These are phyloP conservation scores for Rasamsonia emersonii DNA, from an alignment of 2,329 filamentous ascomycete genomes.

Conservation along the genomic window DNA sequence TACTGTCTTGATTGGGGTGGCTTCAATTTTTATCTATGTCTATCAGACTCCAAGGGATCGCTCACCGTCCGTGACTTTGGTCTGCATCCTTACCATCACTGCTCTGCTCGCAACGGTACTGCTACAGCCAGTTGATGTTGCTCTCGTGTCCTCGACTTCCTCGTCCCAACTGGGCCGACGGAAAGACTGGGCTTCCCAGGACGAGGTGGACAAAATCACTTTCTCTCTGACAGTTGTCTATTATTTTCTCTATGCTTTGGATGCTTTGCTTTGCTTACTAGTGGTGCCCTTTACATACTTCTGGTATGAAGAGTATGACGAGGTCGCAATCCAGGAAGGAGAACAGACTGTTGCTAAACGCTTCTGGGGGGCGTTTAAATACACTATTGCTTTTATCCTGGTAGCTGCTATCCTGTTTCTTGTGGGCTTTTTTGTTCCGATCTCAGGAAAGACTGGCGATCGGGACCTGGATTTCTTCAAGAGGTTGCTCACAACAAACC, in stretches of 20 bases:
- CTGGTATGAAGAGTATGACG: conserved; percentile 95
- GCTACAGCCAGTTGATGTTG: conserved; percentile 89
- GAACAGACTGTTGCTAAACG: conserved; percentile 62
- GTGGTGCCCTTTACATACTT: conserved; percentile 96
- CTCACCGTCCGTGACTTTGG: conserved; percentile 68
- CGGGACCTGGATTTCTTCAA: conserved; percentile 88
- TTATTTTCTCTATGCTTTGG: conserved; percentile 84
- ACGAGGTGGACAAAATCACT: conserved; percentile 68
- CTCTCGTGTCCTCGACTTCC: conserved; percentile 82
- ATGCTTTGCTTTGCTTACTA: conserved; percentile 79
- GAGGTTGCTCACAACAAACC: conserved; percentile 71
- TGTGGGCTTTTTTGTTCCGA: conserved; percentile 87
- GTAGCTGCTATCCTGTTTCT: conserved; percentile 72
- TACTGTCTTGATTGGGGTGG: conserved; percentile 63
- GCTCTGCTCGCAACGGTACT: conserved; percentile 85
- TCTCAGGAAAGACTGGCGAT: conserved; percentile 57
- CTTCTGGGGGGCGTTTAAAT: conserved; percentile 79
- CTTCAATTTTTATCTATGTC: conserved; percentile 77
- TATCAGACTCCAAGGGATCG: conserved; percentile 87
- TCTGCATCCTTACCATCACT: conserved; percentile 81
- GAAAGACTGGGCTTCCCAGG: conserved; percentile 89
- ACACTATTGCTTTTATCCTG: conserved; percentile 75
- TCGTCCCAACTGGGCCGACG: conserved; percentile 67
- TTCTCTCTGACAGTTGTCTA: conserved; percentile 80
- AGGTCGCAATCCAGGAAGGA: conserved; percentile 74